Evolutionary conservation across 441 rosid species (phyloP), one percentile per base, ranked within the genome.

Genomic region (Raphanus hybrid): DNA sequence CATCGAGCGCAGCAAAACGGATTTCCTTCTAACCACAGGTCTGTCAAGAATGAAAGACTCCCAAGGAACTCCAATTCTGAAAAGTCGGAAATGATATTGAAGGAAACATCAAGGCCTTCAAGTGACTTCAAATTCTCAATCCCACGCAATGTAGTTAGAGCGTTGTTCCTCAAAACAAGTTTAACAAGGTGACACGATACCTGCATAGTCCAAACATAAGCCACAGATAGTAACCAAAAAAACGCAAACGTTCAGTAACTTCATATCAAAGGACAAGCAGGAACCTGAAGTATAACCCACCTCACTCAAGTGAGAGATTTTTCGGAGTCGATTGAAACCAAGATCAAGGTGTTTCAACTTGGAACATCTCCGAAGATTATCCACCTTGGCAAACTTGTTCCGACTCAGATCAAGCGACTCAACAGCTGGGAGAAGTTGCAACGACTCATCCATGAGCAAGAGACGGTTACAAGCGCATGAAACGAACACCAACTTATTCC

Each of bases 21-120:
- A 80, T 96, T 96, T 78, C 99, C 99, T 87, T 96, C 99, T 87
- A 96, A 77, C 99, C 99, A 96, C 84, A 96, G 82, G 82, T 76
- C 91, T 74, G 54, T 83, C 29, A 96, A 83, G 72, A 81, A 85
- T 72, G 91, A 85, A 75, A 92, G 91, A 82, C 86, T 81, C 1
- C 84, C 78, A 77, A 96, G 91, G 83, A 88, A 82, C 84, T 96
- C 98, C 79, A 96, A 72, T 87, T 92, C 99, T 78, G 89, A 85
- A 84, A 94, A 89, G 80, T 85, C 88, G 85, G 98, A 92, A 85
- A 96, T 84, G 70, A 92, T 81, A 83, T 96, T 96, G 91, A 86
- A 94, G 86, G 97, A 93, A 84, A 92, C 83, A 84, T 96, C 99
- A 85, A 96, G 96, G 80, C 88, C 98, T 86, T 91, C 99, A 71